Base-by-base conservation (phyloP, 2,329 filamentous ascomycete genomes). In the Colletotrichum tropicale region DNA sequence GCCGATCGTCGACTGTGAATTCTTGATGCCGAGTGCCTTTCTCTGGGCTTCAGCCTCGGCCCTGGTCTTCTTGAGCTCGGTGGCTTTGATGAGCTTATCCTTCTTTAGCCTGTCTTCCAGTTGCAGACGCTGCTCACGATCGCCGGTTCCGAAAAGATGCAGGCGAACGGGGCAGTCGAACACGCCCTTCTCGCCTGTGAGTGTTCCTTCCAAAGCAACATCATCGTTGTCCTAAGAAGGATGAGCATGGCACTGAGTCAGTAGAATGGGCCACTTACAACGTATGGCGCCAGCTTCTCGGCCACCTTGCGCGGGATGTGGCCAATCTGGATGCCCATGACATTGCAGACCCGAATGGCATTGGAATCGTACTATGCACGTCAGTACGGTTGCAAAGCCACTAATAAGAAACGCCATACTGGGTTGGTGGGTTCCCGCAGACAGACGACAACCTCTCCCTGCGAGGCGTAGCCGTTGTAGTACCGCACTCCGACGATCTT, bases 321-420 rank as follows among this genome's bases (percentile, higher is more conserved):
- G 1, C 95, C 95, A 79, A 98, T 94, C 80, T 98, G 95, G 9
- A 84, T 82, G 18, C 91, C 90, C 80, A 94, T 90, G 16, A 96
- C 94, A 82, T 97, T 98, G 79, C 94, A 89, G 2, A 98, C 91
- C 7, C 92, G 91, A 73, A 98, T 95, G 0, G 95, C 95, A 84
- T 97, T 97, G 8, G 79, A 77, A 81, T 97, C 94, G 81, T 94
- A 94, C 78, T 87, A 68, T n/a, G 24, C 61, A 52, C 64, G 60
- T 77, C 32, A 74, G 60, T 36, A 9, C 15, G 8, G 10, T 21
- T 68, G 55, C 30, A 26, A 62, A 9, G 12, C 28, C 8, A 28
- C 16, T 18, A 16, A 8, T 21, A 13, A 28, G 28, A 30, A 28
- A 58, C 32, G 16, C 13, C 80, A 66, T 82, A 87, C 87, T 77